Evolutionary conservation across 1,284 basidiomycete species (phyloP).

Genomic region (Trichosporon sp.): DNA sequence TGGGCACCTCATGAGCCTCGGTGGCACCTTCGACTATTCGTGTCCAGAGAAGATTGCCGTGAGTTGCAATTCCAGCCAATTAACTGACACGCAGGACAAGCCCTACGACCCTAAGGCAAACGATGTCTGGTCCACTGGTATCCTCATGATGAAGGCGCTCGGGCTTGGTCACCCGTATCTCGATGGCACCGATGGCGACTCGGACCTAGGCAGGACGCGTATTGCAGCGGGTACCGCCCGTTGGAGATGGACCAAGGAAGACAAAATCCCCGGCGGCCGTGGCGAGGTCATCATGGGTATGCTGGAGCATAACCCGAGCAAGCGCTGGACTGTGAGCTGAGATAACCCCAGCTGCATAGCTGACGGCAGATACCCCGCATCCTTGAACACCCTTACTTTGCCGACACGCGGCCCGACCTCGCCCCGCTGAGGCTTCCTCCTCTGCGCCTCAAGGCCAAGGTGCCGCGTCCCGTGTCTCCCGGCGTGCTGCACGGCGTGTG

Average conservation of each 20-base stretch:
- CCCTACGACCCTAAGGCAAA: slow-evolving; percentile 47
- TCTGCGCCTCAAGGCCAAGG: slow-evolving; percentile 28
- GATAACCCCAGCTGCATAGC: background rate
- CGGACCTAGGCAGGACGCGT: slow-evolving; percentile 34
- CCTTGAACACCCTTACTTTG: slow-evolving; percentile 48
- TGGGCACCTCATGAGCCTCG: slow-evolving; percentile 40
- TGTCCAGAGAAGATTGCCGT: slow-evolving; percentile 53
- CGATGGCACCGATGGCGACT: slow-evolving; percentile 30
- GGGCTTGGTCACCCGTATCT: slow-evolving; percentile 46
- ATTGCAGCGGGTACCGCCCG: slow-evolving; percentile 35
- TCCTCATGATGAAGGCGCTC: slow-evolving; percentile 48
- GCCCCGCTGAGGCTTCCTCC: slow-evolving; percentile 30
- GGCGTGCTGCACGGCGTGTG: slow-evolving; percentile 46
- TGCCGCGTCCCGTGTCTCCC: slow-evolving; percentile 30
- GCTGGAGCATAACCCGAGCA: slow-evolving; percentile 41
- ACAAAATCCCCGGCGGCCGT: slow-evolving; percentile 20
- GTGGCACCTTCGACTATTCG: slow-evolving; percentile 54
- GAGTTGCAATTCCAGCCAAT: slow-evolving; percentile 19
- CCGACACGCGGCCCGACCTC: slow-evolving; percentile 23
- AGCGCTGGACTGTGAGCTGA: slow-evolving; percentile 46
- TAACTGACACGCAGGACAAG: slow-evolving; percentile 34
- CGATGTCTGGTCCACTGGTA: slow-evolving; percentile 55
- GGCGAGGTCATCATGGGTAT: slow-evolving; percentile 46
- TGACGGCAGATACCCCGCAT: slow-evolving; percentile 45
- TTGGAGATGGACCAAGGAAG: slow-evolving; percentile 33